Evolutionary conservation across 768 basidiomycete genomes (phyloP), one percentile per base, ranked within the genome.

Genomic region (Mycena vulgaris): DNA sequence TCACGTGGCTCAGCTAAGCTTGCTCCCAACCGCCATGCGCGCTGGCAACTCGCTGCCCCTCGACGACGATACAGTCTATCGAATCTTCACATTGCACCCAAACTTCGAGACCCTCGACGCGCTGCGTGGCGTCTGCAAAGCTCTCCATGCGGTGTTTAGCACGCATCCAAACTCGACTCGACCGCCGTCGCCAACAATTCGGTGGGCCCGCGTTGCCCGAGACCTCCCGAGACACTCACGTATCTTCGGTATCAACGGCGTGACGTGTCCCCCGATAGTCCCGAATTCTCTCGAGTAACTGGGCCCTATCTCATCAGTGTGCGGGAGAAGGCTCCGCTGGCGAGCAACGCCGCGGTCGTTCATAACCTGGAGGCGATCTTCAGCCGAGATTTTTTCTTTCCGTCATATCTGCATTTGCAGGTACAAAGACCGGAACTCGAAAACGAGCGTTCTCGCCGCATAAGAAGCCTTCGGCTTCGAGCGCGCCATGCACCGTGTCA

Each of bases 401-500:
- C 7, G 6, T 19, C 17, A 37, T 27, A 23, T 8, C 8, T 17
- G 13, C 19, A 7, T 17, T 31, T 1, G 14, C 40, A 65, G 63
- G 52, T 40, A 65, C 37, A 65, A 65, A 33, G 51, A 65, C 25
- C 39, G 53, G 3, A 31, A 21, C 4, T 56, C 39, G 2, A 5
- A 7, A 0, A 23, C 37, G 6, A 65, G 63, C 28, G 63, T 48
- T 27, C 53, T 65, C 28, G 33, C 52, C 2, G 3, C 51, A 8
- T 21, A 52, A 19, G 63, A 64, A 19, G 16, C 63, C 1, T 55
- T n/a, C n/a, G 35, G 52, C 14, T 56, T 65, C n/a, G 39, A 37
- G 3, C 52, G 63, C 7, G 63, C 63, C 27, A 47, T 57, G 63
- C 56, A 65, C 39, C 52, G 63, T 7, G n/a, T 56, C n/a, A 55